A percentile compares a stretch with the other conserved stretches of the same genome.
Conservation (phyloP, 1,139 yeast genomes). For the Meyerozyma carpophila region DNA sequence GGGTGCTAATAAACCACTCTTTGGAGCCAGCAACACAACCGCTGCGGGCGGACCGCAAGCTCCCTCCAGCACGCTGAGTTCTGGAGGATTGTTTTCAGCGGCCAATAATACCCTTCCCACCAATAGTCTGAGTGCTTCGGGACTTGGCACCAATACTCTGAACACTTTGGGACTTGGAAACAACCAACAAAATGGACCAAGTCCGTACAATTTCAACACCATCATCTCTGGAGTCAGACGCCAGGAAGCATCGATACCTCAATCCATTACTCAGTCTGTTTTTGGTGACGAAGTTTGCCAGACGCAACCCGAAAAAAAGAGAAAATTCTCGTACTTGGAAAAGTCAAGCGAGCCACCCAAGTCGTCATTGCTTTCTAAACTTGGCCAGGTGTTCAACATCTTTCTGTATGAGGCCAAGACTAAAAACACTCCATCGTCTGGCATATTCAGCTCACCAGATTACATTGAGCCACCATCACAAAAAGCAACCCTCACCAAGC, state of each 20-base stretch:
- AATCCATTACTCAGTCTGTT: slow-evolving; percentile 30
- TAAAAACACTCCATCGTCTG: slow-evolving; percentile 15
- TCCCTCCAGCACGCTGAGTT: not conserved
- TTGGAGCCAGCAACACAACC: slow-evolving; percentile 7
- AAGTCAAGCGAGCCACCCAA: slow-evolving; percentile 9
- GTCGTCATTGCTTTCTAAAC: slow-evolving; percentile 27
- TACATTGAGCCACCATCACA: slow-evolving; percentile 13
- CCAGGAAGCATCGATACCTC: slow-evolving; percentile 22
- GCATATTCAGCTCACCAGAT: slow-evolving; percentile 19
- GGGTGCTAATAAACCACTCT: slow-evolving; percentile 7
- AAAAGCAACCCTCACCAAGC: slow-evolving; percentile 6
- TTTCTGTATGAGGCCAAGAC: slow-evolving; percentile 17
- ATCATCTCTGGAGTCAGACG: slow-evolving; percentile 15
- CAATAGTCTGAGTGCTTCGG: slow-evolving; percentile 2
- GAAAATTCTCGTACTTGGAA: slow-evolving; percentile 15
- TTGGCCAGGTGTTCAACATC: slow-evolving; percentile 35
- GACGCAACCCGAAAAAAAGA: slow-evolving; percentile 14
- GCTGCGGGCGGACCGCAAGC: not conserved
- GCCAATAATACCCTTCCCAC: not conserved
- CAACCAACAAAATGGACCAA: slow-evolving; percentile 4
- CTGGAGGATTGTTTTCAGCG: no score
- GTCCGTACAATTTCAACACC: slow-evolving; percentile 24
- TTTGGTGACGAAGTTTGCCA: slow-evolving; percentile 13
- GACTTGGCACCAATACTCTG: not conserved
- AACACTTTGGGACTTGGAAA: slow-evolving; percentile 1